Base-by-base conservation (phyloP, 495 filamentous ascomycete species). In the Pseudevernia furfuracea region DNA sequence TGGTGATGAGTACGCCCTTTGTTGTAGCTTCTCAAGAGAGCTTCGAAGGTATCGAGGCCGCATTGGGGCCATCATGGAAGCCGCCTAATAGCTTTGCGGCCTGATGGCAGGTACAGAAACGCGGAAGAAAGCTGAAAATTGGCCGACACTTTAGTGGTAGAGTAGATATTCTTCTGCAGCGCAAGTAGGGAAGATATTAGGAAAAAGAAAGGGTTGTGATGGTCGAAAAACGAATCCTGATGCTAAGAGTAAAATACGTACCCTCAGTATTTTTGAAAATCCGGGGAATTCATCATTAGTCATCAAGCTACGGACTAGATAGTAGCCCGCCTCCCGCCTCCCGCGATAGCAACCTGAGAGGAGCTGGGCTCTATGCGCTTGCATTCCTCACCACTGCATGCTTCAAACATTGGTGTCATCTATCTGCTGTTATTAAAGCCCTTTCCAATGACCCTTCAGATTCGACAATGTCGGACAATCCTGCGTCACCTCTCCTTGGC, bases 381-480 rank as follows among this genome's bases (percentile, higher is more conserved):
- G 14, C 39, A n/a, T 56, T 30, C 38, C 41, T 43, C 25, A n/a
- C 25, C 25, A 37, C 11, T 25, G 14, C 43, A 11, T 44, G n/a
- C 49, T 52, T 23, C 38, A 56, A 37, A n/a, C 28, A 10, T 53
- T 53, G 28, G 49, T n/a, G n/a, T n/a, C n/a, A n/a, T n/a, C n/a
- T n/a, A n/a, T n/a, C n/a, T n/a, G n/a, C n/a, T n/a, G n/a, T n/a
- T n/a, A n/a, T n/a, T n/a, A n/a, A n/a, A 46, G 23, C 10, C 17
- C 32, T 37, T 30, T 58, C 30, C 14, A 37, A 46, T 63, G 49
- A 58, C 14, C 38, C 30, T 43, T 17, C 6, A 46, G 46, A 17
- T 39, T 30, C 30, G 36, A 60, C 10, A 15, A 70, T 70, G 68
- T 60, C 68, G 7, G 66, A 68, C 46, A 65, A 70, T 56, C 61